Evolutionary conservation across 257 asterid species (phyloP), one percentile per base, ranked within the genome.

Genomic region (Fraxinus excelsior): DNA sequence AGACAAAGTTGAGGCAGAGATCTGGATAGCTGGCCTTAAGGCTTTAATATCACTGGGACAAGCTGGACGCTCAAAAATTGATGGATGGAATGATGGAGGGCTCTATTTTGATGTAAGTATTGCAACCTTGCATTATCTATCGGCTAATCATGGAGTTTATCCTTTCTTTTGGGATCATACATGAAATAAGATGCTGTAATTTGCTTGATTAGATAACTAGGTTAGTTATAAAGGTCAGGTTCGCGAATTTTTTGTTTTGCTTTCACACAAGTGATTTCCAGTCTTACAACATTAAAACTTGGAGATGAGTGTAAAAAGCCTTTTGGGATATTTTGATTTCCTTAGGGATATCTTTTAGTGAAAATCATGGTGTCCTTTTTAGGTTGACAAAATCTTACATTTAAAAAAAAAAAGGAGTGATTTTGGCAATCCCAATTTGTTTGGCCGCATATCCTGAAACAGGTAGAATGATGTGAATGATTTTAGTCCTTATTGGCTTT

Each of bases 1-100:
- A 88, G 95, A 92, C 84, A 91, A 90, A 89, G 96, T 88, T 80
- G 99, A 94, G 86, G 94, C 99, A 76, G 96, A 92, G 88, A 90
- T 88, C 84, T 92, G 98, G 98, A 92, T 93, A 73, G 90, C 91
- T 83, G 96, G 97, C 67, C 92, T 92, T 58, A 89, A 86, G 88
- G 88, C 96, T 67, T 79, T 94, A 86, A 89, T 90, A 86, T 86
- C 97, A 70, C 77, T 85, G 70, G 92, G 96, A 80, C 96, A 88
- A 86, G 91, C 88, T 72, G 96, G 96, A 69, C 92, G 97, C 79
- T 91, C 97, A 74, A 92, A 95, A 84, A 93, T 92, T 89, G 97
- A 95, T 80, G 97, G 99, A 76, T 92, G 97, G 97, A 79, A 83
- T 82, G 97, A 92, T 71, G 97, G 97, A 67, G 96, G 91, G 82